A percentile compares a stretch with the other conserved stretches of the same genome.
Evolutionary conservation across 352 stramenopile genomes (phyloP).

Genomic region (Pythium coloratum): DNA sequence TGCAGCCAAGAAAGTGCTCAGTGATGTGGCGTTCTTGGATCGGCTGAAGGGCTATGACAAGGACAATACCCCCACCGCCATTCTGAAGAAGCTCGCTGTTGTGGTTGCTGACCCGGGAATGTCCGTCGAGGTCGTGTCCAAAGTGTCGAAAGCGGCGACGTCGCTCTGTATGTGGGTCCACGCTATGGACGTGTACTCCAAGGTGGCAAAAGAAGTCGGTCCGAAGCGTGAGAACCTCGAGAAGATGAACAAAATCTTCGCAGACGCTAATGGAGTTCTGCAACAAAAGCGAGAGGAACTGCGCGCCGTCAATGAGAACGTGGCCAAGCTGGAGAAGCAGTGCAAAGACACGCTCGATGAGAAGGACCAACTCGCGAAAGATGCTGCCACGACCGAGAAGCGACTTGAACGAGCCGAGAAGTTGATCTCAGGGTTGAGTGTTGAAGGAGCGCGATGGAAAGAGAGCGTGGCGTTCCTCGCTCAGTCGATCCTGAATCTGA

Average conservation of each 20-base stretch:
- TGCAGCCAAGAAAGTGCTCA: constrained; percentile 89
- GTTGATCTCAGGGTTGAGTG: constrained; percentile 87
- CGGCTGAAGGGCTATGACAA: constrained; percentile 93
- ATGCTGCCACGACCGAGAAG: constrained; percentile 88
- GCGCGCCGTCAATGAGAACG: constrained; percentile 87
- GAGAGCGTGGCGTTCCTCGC: constrained; percentile 81
- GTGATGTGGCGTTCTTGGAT: constrained; percentile 88
- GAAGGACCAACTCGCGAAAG: constrained; percentile 89
- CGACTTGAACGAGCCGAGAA: constrained; percentile 90
- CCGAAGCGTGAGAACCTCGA: constrained; percentile 92
- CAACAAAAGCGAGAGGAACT: constrained; percentile 90
- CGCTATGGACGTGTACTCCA: constrained; percentile 95
- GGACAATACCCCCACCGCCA: constrained; percentile 90
- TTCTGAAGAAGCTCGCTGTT: constrained; percentile 89
- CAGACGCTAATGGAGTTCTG: constrained; percentile 84
- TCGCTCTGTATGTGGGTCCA: constrained; percentile 94
- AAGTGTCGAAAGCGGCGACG: constrained; percentile 90
- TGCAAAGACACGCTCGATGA: constrained; percentile 91
- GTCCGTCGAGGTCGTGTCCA: constrained; percentile 89
- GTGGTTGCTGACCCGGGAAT: constrained; percentile 85
- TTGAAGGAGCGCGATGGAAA: constrained; percentile 93
- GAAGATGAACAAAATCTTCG: constrained; percentile 91
- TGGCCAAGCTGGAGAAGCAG: constrained; percentile 86
- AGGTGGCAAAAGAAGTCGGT: constrained; percentile 93
- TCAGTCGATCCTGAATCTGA: constrained; percentile 77